Percentiles rank a stretch among this genome's conserved stretches.
phyloP scores from a whole-genome alignment of 2,329 filamentous ascomycete species.

The Leptodontidium sp. region DNA sequence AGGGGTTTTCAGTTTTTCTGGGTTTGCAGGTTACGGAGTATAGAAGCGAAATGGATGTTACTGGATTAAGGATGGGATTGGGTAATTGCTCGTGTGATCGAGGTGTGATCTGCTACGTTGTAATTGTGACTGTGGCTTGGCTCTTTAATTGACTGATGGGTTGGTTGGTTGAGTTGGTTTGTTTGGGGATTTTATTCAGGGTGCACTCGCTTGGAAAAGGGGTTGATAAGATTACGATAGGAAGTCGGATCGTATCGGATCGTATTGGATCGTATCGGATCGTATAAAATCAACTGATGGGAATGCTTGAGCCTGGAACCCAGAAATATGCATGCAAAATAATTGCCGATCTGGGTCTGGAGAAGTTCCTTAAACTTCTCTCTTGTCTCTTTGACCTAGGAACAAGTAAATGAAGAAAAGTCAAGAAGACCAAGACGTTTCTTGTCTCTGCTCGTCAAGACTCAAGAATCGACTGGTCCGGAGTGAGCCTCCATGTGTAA shows the following conservation, averaged over 20 bases:
- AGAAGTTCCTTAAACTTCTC: not conserved
- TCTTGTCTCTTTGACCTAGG: not conserved
- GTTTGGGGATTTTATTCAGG: not conserved
- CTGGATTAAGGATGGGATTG: constrained; percentile 12
- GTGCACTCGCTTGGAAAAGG: constrained; percentile 7
- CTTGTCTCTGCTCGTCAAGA: not conserved
- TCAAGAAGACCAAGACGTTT: constrained; percentile 12
- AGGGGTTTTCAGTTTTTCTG: not conserved
- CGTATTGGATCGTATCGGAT: not conserved
- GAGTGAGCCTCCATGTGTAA: not conserved
- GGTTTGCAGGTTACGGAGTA: not conserved
- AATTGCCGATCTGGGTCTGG: constrained; percentile 2
- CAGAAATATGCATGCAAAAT: too few species aligned
- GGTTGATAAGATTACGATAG: constrained; percentile 18
- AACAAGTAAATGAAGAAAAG: not conserved
- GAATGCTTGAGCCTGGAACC: too few species aligned
- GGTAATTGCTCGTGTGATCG: constrained; percentile 21
- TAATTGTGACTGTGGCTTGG: constrained; percentile 11
- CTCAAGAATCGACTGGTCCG: constrained; percentile 11
- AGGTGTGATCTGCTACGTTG: not conserved
- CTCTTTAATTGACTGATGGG: constrained; percentile 2
- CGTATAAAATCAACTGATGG: not conserved
- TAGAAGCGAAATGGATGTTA: not conserved
- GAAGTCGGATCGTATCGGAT: not conserved
- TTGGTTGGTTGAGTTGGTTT: not conserved